Conservation (phyloP, 768 basidiomycete species). For the Pleurotus tuoliensis region DNA sequence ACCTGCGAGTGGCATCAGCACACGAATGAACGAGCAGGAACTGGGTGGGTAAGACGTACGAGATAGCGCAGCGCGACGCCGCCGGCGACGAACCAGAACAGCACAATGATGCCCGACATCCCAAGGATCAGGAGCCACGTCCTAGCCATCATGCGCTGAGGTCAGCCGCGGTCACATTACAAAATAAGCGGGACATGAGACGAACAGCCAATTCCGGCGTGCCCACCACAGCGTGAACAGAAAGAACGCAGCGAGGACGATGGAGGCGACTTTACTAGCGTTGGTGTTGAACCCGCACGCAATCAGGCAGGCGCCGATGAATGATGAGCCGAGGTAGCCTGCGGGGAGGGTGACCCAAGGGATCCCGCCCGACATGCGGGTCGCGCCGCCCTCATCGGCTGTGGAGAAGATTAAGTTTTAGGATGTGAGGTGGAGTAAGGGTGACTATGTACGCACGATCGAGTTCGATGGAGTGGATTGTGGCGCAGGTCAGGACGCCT, state of each 20-base stretch:
- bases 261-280: slow-evolving; percentile 79
- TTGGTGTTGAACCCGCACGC: slow-evolving; percentile 87
- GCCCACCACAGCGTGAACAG: slow-evolving; percentile 90
- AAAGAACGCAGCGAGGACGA: slow-evolving; percentile 83
- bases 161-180: not conserved
- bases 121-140: slow-evolving; percentile 77
- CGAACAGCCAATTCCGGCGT: slow-evolving; percentile 67
- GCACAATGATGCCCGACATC: slow-evolving; percentile 73
- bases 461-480: slow-evolving; percentile 78
- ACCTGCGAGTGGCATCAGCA: slow-evolving; percentile 37
- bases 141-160: slow-evolving; percentile 28
- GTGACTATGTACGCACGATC: slow-evolving; percentile 58
- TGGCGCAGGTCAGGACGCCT: slow-evolving; percentile 82
- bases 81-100: slow-evolving; percentile 81
- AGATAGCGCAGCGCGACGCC: slow-evolving; percentile 75
- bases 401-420: slow-evolving; percentile 6
- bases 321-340: slow-evolving; percentile 80
- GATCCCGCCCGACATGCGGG: slow-evolving; percentile 84
- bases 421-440: not conserved
- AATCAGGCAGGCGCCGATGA: slow-evolving; percentile 86
- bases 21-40: not conserved
- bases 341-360: slow-evolving; percentile 75
- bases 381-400: slow-evolving; percentile 89
- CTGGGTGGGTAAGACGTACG: slow-evolving; percentile 32
- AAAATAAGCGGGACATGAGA: slow-evolving; percentile 3